A percentile compares a stretch with the other conserved stretches of the same genome.
Conservation (phyloP, 495 filamentous ascomycete genomes). For the Neurospora sp. region DNA sequence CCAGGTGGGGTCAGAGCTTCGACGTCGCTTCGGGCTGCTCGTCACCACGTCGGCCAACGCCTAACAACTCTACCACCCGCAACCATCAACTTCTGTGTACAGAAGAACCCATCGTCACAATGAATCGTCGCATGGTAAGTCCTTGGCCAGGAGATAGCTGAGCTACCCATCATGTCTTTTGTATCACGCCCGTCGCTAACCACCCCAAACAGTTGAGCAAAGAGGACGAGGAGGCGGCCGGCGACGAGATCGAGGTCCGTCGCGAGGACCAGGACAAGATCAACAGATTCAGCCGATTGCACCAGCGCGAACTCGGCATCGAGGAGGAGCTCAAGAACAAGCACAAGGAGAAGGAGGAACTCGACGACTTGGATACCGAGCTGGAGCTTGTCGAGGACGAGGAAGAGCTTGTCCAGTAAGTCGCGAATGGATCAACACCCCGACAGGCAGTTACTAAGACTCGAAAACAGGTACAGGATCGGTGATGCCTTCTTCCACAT, state of each 20-base stretch:
- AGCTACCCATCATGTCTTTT: neutral
- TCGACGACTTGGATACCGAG: slow-evolving; percentile 84
- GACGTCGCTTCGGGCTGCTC: neutral
- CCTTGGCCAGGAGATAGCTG: neutral
- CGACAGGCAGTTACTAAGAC: slow-evolving; percentile 9
- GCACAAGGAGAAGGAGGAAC: slow-evolving; percentile 96
- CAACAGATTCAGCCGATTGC: slow-evolving; percentile 91
- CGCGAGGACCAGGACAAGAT: slow-evolving; percentile 98
- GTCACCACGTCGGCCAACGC: neutral
- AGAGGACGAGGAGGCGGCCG: slow-evolving; percentile 72
- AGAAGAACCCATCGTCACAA: slow-evolving; percentile 1
- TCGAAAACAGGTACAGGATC: slow-evolving; percentile 70
- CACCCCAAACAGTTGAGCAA: slow-evolving; percentile 63
- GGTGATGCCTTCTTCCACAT: slow-evolving; percentile 90
- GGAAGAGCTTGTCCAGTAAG: slow-evolving; percentile 82
- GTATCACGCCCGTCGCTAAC: slow-evolving; percentile 6
- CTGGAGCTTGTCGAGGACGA: slow-evolving; percentile 84
- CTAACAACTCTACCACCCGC: neutral
- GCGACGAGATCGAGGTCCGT: slow-evolving; percentile 80
- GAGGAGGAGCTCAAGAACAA: slow-evolving; percentile 77
- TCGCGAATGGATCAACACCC: neutral
- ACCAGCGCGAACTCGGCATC: slow-evolving; percentile 68
- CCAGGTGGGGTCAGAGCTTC: neutral
- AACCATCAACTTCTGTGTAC: neutral
- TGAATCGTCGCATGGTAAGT: slow-evolving; percentile 34